Percentiles rank a stretch among this genome's conserved stretches.
Evolutionary conservation across 202 grass and related monocot genomes (phyloP).

Genomic region (Dendrocalamus latiflorus): DNA sequence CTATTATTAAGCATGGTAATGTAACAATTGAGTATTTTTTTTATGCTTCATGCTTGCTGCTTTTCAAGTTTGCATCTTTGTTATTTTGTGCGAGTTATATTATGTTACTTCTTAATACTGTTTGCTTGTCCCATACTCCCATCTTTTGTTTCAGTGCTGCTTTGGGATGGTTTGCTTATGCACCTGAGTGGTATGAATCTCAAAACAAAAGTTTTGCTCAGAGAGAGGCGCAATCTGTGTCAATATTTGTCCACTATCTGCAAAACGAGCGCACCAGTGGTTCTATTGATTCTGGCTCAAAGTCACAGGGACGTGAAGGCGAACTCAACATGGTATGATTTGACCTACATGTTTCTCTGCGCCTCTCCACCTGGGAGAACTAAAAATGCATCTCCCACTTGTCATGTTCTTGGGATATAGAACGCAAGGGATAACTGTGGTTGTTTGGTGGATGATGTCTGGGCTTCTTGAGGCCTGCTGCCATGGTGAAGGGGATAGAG

Average conservation of each 20-base stretch:
- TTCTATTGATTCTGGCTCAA: constrained; percentile 49
- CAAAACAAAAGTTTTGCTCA: constrained; percentile 86
- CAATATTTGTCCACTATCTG: constrained; percentile 87
- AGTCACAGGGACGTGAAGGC: constrained; percentile 60
- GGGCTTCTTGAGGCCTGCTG: neutral
- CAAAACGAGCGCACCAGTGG: constrained; percentile 54
- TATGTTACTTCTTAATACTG: constrained; percentile 15
- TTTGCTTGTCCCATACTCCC: neutral
- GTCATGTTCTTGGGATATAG: neutral
- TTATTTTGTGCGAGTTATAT: constrained; percentile 7
- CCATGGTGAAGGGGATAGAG: neutral
- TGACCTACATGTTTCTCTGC: neutral
- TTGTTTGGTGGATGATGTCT: neutral
- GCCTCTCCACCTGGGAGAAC: neutral
- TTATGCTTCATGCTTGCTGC: neutral
- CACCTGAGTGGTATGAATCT: constrained; percentile 87
- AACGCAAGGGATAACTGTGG: neutral
- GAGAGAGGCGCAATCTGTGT: constrained; percentile 93
- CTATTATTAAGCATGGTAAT: constrained; percentile 9
- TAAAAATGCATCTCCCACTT: constrained; percentile 1
- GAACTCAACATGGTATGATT: constrained; percentile 52
- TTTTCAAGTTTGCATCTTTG: constrained; percentile 22
- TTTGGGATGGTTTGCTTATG: constrained; percentile 98
- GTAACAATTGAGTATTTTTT: neutral
- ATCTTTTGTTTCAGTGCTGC: constrained; percentile 65